Evolutionary conservation across 1,139 yeast genomes (phyloP).

Genomic region (Pichia sp.): DNA sequence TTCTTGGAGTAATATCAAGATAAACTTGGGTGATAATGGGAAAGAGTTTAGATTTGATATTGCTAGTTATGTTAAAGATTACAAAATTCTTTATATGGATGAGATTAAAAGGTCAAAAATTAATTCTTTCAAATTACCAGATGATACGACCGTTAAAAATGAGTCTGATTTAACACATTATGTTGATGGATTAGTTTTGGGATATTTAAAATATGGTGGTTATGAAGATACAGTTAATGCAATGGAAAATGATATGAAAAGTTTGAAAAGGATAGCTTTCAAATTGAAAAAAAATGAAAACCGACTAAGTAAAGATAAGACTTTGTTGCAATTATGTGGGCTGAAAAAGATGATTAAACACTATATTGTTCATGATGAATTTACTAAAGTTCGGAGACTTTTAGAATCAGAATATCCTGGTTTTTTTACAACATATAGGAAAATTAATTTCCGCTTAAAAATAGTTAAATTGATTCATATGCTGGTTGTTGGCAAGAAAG

Average conservation of each 20-base stretch:
- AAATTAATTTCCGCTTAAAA: slow-evolving; percentile 48
- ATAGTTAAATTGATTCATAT: slow-evolving; percentile 46
- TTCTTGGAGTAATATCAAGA: slow-evolving; percentile 43
- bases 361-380: slow-evolving; percentile 15
- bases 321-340: slow-evolving; percentile 1
- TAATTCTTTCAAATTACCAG: slow-evolving; percentile 13
- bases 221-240: slow-evolving; percentile 61
- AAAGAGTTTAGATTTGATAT: slow-evolving; percentile 67
- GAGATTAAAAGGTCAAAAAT: slow-evolving; percentile 13
- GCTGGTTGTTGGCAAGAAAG: slow-evolving; percentile 25
- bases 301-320: too few relatives aligned
- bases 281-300: slow-evolving; percentile 4
- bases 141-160: slow-evolving; percentile 13
- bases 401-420: slow-evolving; percentile 30
- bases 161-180: slow-evolving; percentile 36
- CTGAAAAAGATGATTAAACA: slow-evolving; percentile 13
- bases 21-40: slow-evolving; percentile 63
- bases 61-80: slow-evolving; percentile 50
- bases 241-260: slow-evolving; percentile 44
- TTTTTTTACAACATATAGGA: slow-evolving; percentile 37
- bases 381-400: slow-evolving; percentile 19
- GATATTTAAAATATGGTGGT: slow-evolving; percentile 71
- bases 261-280: slow-evolving; percentile 1
- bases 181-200: slow-evolving; percentile 54
- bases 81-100: slow-evolving; percentile 30